Conservation (phyloP, 768 basidiomycete species). For the Neoboletus subvelutipes region DNA sequence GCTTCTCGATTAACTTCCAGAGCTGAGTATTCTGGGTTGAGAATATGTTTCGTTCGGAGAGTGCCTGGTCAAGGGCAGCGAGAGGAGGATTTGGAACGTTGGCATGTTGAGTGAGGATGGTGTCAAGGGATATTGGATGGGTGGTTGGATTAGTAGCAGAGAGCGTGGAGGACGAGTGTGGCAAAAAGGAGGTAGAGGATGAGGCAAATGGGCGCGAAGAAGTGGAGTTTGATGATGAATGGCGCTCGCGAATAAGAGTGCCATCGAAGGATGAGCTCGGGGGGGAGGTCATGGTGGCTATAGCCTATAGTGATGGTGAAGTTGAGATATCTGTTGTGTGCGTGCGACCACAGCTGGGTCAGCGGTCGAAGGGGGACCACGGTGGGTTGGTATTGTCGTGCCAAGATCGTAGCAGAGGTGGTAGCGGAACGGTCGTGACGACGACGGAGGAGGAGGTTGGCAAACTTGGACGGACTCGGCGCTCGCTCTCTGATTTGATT, state of each 20-base stretch:
- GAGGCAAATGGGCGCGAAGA: slow-evolving; percentile 36
- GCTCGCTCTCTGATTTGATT: not conserved
- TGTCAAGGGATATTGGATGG: slow-evolving; percentile 46
- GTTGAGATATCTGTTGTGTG: not conserved
- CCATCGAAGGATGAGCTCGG: slow-evolving; percentile 15
- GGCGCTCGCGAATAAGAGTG: slow-evolving; percentile 25
- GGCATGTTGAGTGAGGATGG: slow-evolving; percentile 56
- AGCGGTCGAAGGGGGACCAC: not conserved
- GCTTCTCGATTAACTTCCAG: slow-evolving; percentile 95
- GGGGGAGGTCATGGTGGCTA: slow-evolving; percentile 18
- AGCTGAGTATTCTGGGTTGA: slow-evolving; percentile 85
- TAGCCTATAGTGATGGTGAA: not conserved
- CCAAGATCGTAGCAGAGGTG: not conserved
- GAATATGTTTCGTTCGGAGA: slow-evolving; percentile 79
- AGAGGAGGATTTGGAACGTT: slow-evolving; percentile 50
- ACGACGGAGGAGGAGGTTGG: not conserved
- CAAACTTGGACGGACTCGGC: not conserved
- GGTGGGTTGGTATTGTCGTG: not conserved
- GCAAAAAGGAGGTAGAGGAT: slow-evolving; percentile 26
- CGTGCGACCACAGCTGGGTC: not conserved
- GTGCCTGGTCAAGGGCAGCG: slow-evolving; percentile 69
- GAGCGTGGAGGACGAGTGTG: slow-evolving; percentile 23
- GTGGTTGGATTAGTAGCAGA: slow-evolving; percentile 32
- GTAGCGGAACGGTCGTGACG: not conserved
- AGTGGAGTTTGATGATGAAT: slow-evolving; percentile 21